phyloP scores from a whole-genome alignment of 495 filamentous ascomycete species.

The Neurospora hispaniola region DNA sequence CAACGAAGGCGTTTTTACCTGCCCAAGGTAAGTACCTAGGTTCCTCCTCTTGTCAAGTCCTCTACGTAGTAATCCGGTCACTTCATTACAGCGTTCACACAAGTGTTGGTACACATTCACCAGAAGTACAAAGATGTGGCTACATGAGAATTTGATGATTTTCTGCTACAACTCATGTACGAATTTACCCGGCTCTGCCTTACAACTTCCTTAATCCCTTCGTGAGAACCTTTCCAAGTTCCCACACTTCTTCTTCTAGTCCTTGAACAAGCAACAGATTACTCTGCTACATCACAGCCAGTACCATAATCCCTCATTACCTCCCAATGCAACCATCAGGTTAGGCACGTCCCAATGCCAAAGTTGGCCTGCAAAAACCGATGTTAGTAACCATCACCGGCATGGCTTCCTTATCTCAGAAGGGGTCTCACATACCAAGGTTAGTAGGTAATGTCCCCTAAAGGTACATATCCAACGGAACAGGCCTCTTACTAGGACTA shows the following conservation, averaged over 20 bases:
- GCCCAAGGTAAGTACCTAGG: too few species aligned
- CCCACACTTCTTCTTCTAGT: not conserved
- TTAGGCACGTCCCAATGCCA: not conserved
- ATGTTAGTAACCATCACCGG: not conserved
- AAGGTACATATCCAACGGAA: not conserved
- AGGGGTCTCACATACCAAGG: not conserved
- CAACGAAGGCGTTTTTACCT: too few species aligned
- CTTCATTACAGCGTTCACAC: too few species aligned
- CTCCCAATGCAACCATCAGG: not conserved
- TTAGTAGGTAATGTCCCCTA: not conserved
- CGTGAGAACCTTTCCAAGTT: not conserved
- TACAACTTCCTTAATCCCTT: not conserved
- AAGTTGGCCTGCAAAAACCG: not conserved
- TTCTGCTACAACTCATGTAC: not conserved
- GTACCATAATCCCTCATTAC: not conserved
- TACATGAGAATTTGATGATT: not conserved
- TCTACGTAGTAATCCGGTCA: too few species aligned
- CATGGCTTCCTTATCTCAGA: not conserved
- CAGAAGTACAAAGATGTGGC: not conserved
- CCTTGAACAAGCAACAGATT: not conserved
- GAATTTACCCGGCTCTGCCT: not conserved
- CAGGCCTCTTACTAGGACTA: not conserved
- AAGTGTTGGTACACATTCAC: not conserved
- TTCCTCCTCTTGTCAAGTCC: too few species aligned
- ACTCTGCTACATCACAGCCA: not conserved